These are phyloP conservation scores for Gardenia jasminoides DNA, from an alignment of 257 asterid species.

Conservation along the genomic window DNA sequence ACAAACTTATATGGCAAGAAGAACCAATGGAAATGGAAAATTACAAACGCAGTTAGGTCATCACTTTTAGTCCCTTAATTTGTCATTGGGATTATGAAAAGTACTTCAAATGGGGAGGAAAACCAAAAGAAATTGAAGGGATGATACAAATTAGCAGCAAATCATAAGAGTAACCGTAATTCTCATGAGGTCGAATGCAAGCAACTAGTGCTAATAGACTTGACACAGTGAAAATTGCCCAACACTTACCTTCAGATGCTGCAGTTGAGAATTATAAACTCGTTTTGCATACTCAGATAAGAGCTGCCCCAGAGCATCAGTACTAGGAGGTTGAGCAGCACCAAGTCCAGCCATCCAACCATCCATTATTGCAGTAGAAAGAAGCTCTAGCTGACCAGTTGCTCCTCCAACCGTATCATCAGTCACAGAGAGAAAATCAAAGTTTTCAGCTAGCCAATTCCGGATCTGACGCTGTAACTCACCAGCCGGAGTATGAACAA, in stretches of 20 bases:
- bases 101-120: neutral
- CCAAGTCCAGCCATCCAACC: slow-evolving; percentile 99
- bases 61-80: neutral
- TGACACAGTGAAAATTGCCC: neutral
- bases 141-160: neutral
- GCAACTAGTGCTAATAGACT: neutral
- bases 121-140: neutral
- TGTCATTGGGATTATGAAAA: neutral
- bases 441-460: slow-evolving; percentile 96
- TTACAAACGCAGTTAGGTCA: neutral
- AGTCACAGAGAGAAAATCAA: slow-evolving; percentile 82
- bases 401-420: slow-evolving; percentile 84
- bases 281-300: slow-evolving; percentile 89
- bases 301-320: slow-evolving; percentile 99
- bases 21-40: neutral
- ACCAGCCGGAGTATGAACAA: slow-evolving; percentile 99
- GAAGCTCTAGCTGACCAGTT: slow-evolving; percentile 96
- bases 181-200: neutral
- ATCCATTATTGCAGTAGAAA: slow-evolving; percentile 98
- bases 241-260: slow-evolving; percentile 77
- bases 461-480: slow-evolving; percentile 98
- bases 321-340: slow-evolving; percentile 82
- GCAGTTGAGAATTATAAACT: slow-evolving; percentile 86
- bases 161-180: neutral
- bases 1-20: neutral